Percentiles rank a stretch among this genome's conserved stretches.
These are phyloP conservation scores for Ogataea nitratoaversa DNA, from an alignment of 805 yeast species.

Conservation along the genomic window DNA sequence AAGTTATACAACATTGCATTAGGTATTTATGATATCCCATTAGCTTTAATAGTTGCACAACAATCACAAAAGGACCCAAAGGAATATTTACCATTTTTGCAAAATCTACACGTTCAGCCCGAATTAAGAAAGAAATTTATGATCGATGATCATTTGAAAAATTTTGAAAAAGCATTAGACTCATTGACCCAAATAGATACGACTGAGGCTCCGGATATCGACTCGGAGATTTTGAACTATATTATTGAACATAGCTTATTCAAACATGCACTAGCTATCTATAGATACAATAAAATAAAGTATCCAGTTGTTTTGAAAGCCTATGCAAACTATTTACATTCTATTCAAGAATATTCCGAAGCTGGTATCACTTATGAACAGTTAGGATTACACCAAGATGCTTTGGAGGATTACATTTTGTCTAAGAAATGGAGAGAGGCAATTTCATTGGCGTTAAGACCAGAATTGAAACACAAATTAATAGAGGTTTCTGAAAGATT, in stretches of 20 bases:
- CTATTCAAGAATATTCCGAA: conserved; percentile 57
- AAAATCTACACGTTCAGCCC: conserved; percentile 64
- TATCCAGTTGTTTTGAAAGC: conserved; percentile 49
- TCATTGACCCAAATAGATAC: conserved; percentile 52
- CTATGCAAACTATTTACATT: conserved; percentile 61
- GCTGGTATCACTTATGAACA: conserved; percentile 79
- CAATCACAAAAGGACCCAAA: conserved; percentile 97
- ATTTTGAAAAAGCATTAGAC: conserved; percentile 61
- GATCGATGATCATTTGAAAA: conserved; percentile 75
- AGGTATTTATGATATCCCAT: conserved; percentile 74
- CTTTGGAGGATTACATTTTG: conserved; percentile 63
- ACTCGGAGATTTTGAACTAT: conserved; percentile 62
- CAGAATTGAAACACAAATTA: conserved; percentile 37
- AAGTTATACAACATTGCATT: conserved; percentile 74
- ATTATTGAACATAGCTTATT: conserved; percentile 68
- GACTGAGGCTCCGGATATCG: conserved; percentile 30
- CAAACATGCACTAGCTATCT: conserved; percentile 60
- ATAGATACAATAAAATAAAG: conserved; percentile 51
- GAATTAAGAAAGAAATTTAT: conserved; percentile 65
- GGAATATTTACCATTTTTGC: conserved; percentile 91
- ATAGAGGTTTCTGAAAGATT: conserved; percentile 54
- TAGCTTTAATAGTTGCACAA: conserved; percentile 84
- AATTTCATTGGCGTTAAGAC: conserved; percentile 48
- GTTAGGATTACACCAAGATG: conserved; percentile 50
- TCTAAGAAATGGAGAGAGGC: conserved; percentile 89